These are phyloP conservation scores for Rubus idaeus DNA, from an alignment of 306 rosid species.

Conservation along the genomic window DNA sequence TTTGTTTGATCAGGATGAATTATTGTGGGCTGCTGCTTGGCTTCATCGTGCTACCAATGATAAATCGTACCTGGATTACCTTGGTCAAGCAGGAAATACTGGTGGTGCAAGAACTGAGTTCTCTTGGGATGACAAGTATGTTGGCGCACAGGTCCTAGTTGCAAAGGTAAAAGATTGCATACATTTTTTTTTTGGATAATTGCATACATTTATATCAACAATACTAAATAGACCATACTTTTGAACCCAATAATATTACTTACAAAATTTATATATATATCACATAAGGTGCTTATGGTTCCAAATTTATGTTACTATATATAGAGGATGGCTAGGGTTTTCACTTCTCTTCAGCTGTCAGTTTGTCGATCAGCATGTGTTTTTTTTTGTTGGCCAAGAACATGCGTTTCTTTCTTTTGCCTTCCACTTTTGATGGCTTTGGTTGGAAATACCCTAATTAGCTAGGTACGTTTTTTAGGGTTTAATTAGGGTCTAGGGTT, in stretches of 20 bases:
- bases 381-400: too few species aligned
- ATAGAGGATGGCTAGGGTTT: too few species aligned
- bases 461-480: too few species aligned
- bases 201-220: background rate
- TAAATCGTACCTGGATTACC: constrained; percentile 34
- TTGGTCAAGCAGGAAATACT: constrained; percentile 1
- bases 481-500: too few species aligned
- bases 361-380: too few species aligned
- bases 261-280: too few species aligned
- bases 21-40: constrained; percentile 75
- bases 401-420: too few species aligned
- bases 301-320: too few species aligned
- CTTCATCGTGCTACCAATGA: constrained; percentile 45
- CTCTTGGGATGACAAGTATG: constrained; percentile 66
- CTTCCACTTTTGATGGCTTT: too few species aligned
- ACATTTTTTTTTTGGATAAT: background rate
- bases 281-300: too few species aligned
- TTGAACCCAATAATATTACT: background rate
- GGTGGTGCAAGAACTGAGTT: constrained; percentile 51
- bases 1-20: constrained; percentile 43
- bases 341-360: too few species aligned
- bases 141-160: constrained; percentile 48
- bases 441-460: too few species aligned
- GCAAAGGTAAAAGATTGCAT: constrained; percentile 40
- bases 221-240: background rate